These are phyloP conservation scores for Sphaerobolus stellatus DNA, from an alignment of 1,284 basidiomycete genomes.

Conservation along the genomic window DNA sequence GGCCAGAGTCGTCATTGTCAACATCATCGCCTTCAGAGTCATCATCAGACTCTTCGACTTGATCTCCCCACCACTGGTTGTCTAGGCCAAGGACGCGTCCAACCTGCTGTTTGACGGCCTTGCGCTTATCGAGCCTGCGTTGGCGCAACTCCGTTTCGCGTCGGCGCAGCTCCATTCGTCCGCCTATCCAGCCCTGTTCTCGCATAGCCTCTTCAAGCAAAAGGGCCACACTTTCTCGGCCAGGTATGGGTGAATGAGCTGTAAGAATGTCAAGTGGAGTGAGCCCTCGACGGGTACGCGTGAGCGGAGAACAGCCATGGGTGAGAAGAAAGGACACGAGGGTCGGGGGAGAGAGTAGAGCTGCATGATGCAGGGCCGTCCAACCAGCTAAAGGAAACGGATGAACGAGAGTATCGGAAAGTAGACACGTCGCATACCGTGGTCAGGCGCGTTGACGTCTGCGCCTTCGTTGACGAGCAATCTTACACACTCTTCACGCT, in stretches of 20 bases:
- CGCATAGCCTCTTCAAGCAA: slow-evolving; percentile 82
- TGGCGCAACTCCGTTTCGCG: slow-evolving; percentile 56
- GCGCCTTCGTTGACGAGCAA: slow-evolving; percentile 78
- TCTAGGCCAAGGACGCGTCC: slow-evolving; percentile 55
- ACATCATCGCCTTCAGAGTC: slow-evolving; percentile 47
- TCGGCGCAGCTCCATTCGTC: slow-evolving; percentile 62
- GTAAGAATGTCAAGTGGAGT: slow-evolving; percentile 86
- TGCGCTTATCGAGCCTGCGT: slow-evolving; percentile 54
- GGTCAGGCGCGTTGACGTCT: slow-evolving; percentile 62
- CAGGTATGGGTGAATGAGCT: slow-evolving; percentile 73
- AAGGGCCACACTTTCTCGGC: slow-evolving; percentile 76
- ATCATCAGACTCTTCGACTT: slow-evolving; percentile 35
- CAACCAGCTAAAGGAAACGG: slow-evolving; percentile 67
- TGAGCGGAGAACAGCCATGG: slow-evolving; percentile 82
- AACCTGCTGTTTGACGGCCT: slow-evolving; percentile 52
- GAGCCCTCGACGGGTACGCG: slow-evolving; percentile 70
- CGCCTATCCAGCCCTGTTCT: slow-evolving; percentile 69
- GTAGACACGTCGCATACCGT: slow-evolving; percentile 46
- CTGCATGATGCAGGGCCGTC: slow-evolving; percentile 95
- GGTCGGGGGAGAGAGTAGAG: slow-evolving; percentile 84
- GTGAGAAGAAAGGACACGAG: slow-evolving; percentile 91
- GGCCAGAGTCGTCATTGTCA: slow-evolving; percentile 38
- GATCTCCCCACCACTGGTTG: slow-evolving; percentile 64
- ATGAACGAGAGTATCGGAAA: slow-evolving; percentile 4
- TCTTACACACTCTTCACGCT: slow-evolving; percentile 85